Evolutionary conservation across 306 rosid species (phyloP), one percentile per base, ranked within the genome.

Genomic region (Spatholobus suberectus): DNA sequence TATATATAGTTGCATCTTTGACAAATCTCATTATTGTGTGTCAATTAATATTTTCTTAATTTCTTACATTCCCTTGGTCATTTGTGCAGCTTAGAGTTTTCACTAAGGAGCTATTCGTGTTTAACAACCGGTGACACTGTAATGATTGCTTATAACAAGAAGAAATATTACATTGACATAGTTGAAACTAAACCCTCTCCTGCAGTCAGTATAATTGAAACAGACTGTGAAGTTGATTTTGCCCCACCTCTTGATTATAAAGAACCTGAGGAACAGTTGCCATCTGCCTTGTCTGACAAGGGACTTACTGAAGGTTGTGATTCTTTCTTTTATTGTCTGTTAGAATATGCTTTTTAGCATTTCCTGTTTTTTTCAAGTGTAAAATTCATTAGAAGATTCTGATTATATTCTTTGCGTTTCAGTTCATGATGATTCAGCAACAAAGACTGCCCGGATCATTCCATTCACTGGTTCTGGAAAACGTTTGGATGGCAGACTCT

Each of bases 51-150:
- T 40, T 59, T 43, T 44, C 32, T 11, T 23, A 23, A 57, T 11
- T 15, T 85, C 79, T 78, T 65, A 12, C 13, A 20, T 21, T 21
- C 24, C 32, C 4, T 27, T 77, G 29, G 35, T 63, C 24, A 65
- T 74, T 41, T 57, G 29, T 77, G 72, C 83, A 90, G 94, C 23
- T 81, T 90, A 84, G 92, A 90, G 83, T 83, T 41, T 37, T 52
- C 89, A 54, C 81, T 85, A 62, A 89, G 92, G 85, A 81, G 72
- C 69, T 85, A 85, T 82, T 81, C 90, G 3, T 89, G 92, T 73
- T 83, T 89, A 44, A 87, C 95, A 37, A 82, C 88, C 0, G 91
- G 93, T 9, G 91, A 78, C 80, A 91, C 89, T 32, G 86, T 89
- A 72, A 80, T 86, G 91, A 84, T 89, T 82, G 73, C 88, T 61